These are phyloP conservation scores for Starmerella stigmatis DNA, from an alignment of 805 yeast species.

Conservation along the genomic window DNA sequence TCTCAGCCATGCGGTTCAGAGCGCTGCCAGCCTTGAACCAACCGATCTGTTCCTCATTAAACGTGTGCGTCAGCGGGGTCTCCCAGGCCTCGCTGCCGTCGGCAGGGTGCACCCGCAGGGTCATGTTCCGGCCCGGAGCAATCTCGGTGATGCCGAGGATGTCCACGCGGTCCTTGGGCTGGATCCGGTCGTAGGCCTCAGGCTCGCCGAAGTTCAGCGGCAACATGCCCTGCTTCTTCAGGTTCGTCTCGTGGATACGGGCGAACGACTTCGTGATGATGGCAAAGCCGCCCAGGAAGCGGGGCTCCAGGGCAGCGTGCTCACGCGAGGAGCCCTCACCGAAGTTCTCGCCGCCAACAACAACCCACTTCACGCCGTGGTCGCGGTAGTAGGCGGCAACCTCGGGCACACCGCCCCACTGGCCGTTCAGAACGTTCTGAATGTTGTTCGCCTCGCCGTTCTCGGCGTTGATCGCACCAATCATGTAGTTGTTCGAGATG, in stretches of 20 bases:
- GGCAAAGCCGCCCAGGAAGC: constrained; percentile 97
- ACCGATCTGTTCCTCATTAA: constrained; percentile 91
- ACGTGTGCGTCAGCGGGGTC: constrained; percentile 88
- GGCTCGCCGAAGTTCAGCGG: constrained; percentile 88
- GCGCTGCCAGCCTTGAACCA: constrained; percentile 99
- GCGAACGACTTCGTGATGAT: constrained; percentile 97
- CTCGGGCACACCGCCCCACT: constrained; percentile 91
- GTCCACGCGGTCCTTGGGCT: constrained; percentile 83
- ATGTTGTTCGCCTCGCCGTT: constrained; percentile 88
- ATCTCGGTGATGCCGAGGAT: constrained; percentile 70
- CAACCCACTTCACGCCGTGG: constrained; percentile 89
- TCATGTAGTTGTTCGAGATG: constrained; percentile 98
- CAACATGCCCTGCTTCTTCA: constrained; percentile 97
- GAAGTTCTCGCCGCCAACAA: constrained; percentile 94
- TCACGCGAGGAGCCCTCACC: constrained; percentile 99
- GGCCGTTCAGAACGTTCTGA: constrained; percentile 84
- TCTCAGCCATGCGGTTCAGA: constrained; percentile 81
- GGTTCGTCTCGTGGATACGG: constrained; percentile 97
- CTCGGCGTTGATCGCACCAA: constrained; percentile 97
- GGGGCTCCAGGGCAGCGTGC: constrained; percentile 99
- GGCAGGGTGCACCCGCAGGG: constrained; percentile 56
- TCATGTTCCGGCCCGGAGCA: constrained; percentile 88
- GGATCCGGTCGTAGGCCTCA: constrained; percentile 86
- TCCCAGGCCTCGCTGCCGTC: constrained; percentile 75
- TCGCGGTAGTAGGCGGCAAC: constrained; percentile 93